A percentile compares a stretch with the other conserved stretches of the same genome.
Evolutionary conservation across 345 rosid genomes (phyloP).

Genomic region (Euphorbia tirucalli): DNA sequence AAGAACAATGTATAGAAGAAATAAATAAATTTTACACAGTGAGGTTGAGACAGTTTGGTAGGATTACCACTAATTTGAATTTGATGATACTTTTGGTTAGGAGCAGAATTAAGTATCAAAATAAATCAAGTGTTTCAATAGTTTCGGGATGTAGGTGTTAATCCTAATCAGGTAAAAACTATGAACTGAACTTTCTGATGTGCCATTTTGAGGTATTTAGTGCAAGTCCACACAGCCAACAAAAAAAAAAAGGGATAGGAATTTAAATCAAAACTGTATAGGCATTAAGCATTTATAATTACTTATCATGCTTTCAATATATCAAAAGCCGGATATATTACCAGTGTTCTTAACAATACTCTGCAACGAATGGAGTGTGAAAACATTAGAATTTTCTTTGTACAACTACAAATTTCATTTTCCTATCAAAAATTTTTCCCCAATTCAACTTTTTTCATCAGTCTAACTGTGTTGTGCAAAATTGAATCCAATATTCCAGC

Average conservation of each 20-base stretch:
- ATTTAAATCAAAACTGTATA: neutral
- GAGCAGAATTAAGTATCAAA: too few relatives aligned
- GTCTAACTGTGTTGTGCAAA: conserved; percentile 71
- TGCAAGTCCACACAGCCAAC: too few relatives aligned
- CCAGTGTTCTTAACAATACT: conserved; percentile 14
- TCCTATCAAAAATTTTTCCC: conserved; percentile 83
- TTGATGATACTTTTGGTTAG: too few relatives aligned
- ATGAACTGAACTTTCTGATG: too few relatives aligned
- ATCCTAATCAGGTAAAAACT: too few relatives aligned
- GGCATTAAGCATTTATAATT: neutral
- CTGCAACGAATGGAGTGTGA: conserved; percentile 2
- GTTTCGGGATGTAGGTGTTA: too few relatives aligned
- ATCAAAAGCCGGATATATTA: neutral
- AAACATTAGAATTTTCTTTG: conserved; percentile 11
- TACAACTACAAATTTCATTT: conserved; percentile 17
- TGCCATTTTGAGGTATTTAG: too few relatives aligned
- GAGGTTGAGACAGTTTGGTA: neutral
- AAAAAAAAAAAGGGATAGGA: too few relatives aligned
- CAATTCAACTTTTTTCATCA: conserved; percentile 86
- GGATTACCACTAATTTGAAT: too few relatives aligned
- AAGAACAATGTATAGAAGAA: conserved; percentile 13
- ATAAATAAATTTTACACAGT: conserved; percentile 21
- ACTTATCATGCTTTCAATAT: conserved; percentile 8
- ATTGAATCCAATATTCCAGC: conserved; percentile 93
- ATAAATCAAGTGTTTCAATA: too few relatives aligned